These are phyloP conservation scores for Candida piceae DNA, from an alignment of 805 yeast genomes.

Conservation along the genomic window DNA sequence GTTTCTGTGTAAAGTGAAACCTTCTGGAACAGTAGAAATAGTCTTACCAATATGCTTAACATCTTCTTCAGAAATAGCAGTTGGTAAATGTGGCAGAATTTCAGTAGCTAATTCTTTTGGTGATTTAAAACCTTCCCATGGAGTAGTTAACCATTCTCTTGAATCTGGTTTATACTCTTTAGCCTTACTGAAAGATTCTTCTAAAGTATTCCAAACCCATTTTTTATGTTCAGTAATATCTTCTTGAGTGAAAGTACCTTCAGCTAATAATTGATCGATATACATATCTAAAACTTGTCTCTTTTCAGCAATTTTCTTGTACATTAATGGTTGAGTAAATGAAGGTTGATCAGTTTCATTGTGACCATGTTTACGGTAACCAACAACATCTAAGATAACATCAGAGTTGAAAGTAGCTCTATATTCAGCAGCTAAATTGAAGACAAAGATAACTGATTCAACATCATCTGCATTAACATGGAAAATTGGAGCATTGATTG, in stretches of 20 bases:
- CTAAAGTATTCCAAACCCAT: slow-evolving; percentile 96
- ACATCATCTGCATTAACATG: slow-evolving; percentile 98
- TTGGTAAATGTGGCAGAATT: slow-evolving; percentile 92
- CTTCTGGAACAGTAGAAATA: slow-evolving; percentile 80
- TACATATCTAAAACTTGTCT: slow-evolving; percentile 84
- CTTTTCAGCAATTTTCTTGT: slow-evolving; percentile 84
- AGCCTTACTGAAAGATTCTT: slow-evolving; percentile 82
- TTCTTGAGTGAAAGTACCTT: slow-evolving; percentile 83
- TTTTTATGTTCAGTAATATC: slow-evolving; percentile 94
- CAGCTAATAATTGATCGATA: slow-evolving; percentile 70
- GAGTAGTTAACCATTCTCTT: slow-evolving; percentile 96
- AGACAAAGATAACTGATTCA: slow-evolving; percentile 86
- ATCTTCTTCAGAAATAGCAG: slow-evolving; percentile 70
- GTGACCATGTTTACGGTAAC: slow-evolving; percentile 98
- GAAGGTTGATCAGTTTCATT: slow-evolving; percentile 99
- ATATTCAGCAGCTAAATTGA: slow-evolving; percentile 98
- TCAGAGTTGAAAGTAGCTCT: slow-evolving; percentile 95
- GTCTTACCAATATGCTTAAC: slow-evolving; percentile 75
- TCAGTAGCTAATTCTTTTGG: slow-evolving; percentile 96
- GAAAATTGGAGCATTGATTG: slow-evolving; percentile 97
- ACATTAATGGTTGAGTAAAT: slow-evolving; percentile 98
- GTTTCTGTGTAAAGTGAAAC: slow-evolving; percentile 89
- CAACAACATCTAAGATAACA: slow-evolving; percentile 93
- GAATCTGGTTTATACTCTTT: slow-evolving; percentile 87
- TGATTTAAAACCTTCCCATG: slow-evolving; percentile 98